phyloP scores from a whole-genome alignment of 108 stramenopile genomes.

The Pinguiococcus pyrenoidosus region DNA sequence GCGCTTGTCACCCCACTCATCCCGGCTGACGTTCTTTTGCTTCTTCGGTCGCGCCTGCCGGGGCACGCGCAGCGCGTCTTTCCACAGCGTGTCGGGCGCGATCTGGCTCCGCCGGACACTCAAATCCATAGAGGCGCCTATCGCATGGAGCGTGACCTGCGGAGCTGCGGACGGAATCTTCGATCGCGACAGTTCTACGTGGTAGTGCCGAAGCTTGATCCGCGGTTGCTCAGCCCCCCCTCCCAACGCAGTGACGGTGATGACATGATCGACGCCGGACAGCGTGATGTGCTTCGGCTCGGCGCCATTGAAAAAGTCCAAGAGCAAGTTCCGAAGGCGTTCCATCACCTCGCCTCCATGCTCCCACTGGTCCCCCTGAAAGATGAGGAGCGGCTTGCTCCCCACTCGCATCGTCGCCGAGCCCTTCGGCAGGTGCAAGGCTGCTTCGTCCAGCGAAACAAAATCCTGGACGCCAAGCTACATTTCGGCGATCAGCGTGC shows the following conservation, averaged over 20 bases:
- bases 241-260: slow-evolving; percentile 63
- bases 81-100: slow-evolving; percentile 79
- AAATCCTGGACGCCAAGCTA: no score
- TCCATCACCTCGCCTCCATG: slow-evolving; percentile 41
- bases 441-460: no score
- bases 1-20: slow-evolving; percentile 84
- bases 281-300: slow-evolving; percentile 70
- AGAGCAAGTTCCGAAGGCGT: slow-evolving; percentile 74
- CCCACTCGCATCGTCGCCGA: slow-evolving; percentile 24
- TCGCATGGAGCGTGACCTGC: no score
- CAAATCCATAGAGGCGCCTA: no score
- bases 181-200: slow-evolving; percentile 15
- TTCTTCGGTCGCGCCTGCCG: slow-evolving; percentile 54
- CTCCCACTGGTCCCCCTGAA: slow-evolving; percentile 80
- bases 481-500: no score
- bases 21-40: slow-evolving; percentile 67
- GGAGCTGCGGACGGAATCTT: no score
- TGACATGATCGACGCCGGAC: slow-evolving; percentile 78
- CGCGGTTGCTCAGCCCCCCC: slow-evolving; percentile 11
- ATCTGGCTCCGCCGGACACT: slow-evolving; percentile 69
- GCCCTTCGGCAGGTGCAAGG: neutral
- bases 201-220: slow-evolving; percentile 27
- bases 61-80: slow-evolving; percentile 52
- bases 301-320: slow-evolving; percentile 90
- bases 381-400: slow-evolving; percentile 54